Evolutionary conservation across 1,284 basidiomycete genomes (phyloP), one percentile per base, ranked within the genome.

Genomic region (Psilocybe mexicana): DNA sequence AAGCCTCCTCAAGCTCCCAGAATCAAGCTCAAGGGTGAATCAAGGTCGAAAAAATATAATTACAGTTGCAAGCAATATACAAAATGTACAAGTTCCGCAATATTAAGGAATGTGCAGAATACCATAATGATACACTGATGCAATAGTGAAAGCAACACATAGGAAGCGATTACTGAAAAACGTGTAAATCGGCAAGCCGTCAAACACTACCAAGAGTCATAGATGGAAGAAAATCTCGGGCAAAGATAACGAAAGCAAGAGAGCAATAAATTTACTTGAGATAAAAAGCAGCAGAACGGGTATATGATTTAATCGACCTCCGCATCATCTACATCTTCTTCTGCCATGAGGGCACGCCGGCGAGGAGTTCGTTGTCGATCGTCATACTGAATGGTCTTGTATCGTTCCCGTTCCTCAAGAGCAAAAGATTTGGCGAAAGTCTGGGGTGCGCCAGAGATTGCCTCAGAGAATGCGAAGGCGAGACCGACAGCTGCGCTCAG

Each of bases 401-500:
- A 52, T 2, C 47, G 46, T 25, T 52, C 53, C 5, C 51, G 54
- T 35, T 64, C 64, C 28, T 68, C 62, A 8, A 49, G 58, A 3
- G 62, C 48, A 8, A 74, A 56, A 2, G 68, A 69, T 50, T 71
- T 65, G 36, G 76, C 71, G 57, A 80, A 75, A 1, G 65, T 67
- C 14, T 70, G 68, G 5, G 79, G 77, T 1, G 77, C 74, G 10
- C 63, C 68, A 8, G 70, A 66, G 30, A 87, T 79, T 0, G 80
- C 82, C 66, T 88, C 86, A 1, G 85, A 81, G 63, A 86, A 85
- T 0, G 86, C 80, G 65, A 87, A 86, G 0, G 83, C 83, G 12
- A 84, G 75, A 3, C 77, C 74, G 35, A 87, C 69, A 5, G 76
- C 71, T 0, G 86, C 82, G 43, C 71, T 76, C 54, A 85, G 70